A percentile compares a stretch with the other conserved stretches of the same genome.
phyloP scores from a whole-genome alignment of 352 stramenopile species.

The Pythium graminicola region DNA sequence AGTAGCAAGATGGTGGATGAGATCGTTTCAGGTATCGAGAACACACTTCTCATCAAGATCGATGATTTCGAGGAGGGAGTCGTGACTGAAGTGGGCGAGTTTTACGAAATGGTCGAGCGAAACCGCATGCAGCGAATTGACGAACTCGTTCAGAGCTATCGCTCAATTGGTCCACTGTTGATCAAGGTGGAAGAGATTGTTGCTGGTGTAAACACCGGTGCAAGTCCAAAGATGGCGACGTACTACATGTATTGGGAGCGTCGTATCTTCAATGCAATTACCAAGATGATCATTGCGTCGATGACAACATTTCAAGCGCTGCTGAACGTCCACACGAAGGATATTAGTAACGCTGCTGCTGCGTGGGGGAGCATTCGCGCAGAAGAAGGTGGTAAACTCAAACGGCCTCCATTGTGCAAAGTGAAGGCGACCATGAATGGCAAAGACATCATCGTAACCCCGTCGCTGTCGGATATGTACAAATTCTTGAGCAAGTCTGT shows the following conservation, averaged over 20 bases:
- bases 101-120: conserved; percentile 92
- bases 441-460: conserved; percentile 93
- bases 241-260: conserved; percentile 98
- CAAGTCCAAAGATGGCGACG: conserved; percentile 83
- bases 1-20: conserved; percentile 94
- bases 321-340: conserved; percentile 85
- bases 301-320: conserved; percentile 94
- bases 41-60: conserved; percentile 89
- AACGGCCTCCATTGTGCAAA: conserved; percentile 87
- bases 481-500: conserved; percentile 94
- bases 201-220: conserved; percentile 89
- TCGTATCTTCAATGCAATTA: conserved; percentile 95
- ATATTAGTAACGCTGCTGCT: conserved; percentile 47
- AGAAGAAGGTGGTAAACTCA: conserved; percentile 64
- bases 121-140: conserved; percentile 89
- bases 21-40: conserved; percentile 87
- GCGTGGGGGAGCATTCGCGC: conserved; percentile 39
- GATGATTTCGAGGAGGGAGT: conserved; percentile 86
- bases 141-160: conserved; percentile 90
- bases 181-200: conserved; percentile 97
- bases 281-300: conserved; percentile 93
- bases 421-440: conserved; percentile 93
- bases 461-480: conserved; percentile 92
- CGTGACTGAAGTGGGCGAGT: conserved; percentile 89
- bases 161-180: conserved; percentile 88